Base-by-base conservation (phyloP, 768 basidiomycete species). In the Podaxis rugospora region DNA sequence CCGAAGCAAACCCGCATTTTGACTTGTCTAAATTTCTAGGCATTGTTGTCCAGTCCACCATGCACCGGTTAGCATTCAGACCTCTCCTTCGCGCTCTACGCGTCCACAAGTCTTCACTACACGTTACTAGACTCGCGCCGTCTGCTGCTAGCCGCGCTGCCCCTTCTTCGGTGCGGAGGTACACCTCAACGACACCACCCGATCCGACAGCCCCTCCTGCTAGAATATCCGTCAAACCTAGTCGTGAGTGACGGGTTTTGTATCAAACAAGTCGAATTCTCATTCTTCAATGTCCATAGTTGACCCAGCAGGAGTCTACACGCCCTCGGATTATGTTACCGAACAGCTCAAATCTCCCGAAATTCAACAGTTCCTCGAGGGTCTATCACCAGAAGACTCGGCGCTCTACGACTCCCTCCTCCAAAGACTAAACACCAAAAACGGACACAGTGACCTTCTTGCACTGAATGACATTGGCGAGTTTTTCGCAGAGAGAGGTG, bases 11-110 rank as follows among this genome's bases (percentile, higher is more conserved):
- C 7, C 55, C 44, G 14, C 27, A 47, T 23, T 57, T 37, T 57
- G 28, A 49, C 46, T 21, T 1, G 42, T 44, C 42, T 13, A 44
- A 44, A 44, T 44, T 44, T 44, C 42, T n/a, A 44, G 6, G 42
- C 9, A 1, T 55, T 7, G 32, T 28, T 46, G 40, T 32, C 55
- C 25, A 21, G 32, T 40, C 35, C 50, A 55, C 57, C 1, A 61
- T 64, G 59, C 60, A 57, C 55, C 59, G 59, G 9, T 42, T 62
- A n/a, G 58, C 61, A 6, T n/a, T 70, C 52, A 64, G 67, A 39
- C 69, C 68, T 27, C 56, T 70, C 40, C 66, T 72, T 59, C 75
- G 74, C 62, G 67, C 66, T 54, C 64, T 69, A 59, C 71, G 74
- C 65, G 68, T 64, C 11, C 72, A 68, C 42, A 65, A n/a, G 37